Conservation (phyloP, 805 yeast genomes). For the Cyberlindnera lachancei region DNA sequence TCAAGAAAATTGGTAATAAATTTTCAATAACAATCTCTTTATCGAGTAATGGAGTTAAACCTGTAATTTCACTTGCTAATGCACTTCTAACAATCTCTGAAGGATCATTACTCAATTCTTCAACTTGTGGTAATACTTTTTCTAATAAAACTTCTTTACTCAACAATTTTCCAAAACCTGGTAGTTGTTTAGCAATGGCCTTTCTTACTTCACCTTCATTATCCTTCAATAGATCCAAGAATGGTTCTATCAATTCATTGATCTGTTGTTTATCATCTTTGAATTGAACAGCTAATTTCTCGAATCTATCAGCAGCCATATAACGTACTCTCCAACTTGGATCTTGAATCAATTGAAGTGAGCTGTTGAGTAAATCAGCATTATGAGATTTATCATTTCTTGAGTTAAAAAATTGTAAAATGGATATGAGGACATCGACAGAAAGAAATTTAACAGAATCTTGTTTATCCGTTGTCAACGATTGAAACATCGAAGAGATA, state of each 20-base stretch:
- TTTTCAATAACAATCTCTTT: conserved; percentile 77
- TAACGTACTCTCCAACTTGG: conserved; percentile 98
- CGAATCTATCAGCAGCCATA: conserved; percentile 94
- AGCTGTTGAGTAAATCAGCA: conserved; percentile 53
- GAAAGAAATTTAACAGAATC: conserved; percentile 90
- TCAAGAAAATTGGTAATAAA: conserved; percentile 79
- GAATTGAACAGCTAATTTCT: conserved; percentile 60
- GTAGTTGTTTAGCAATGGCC: conserved; percentile 87
- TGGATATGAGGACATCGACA: conserved; percentile 80
- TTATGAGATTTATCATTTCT: conserved; percentile 52
- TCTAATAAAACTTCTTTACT: conserved; percentile 46
- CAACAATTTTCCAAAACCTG: conserved; percentile 57
- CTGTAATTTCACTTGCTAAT: conserved; percentile 80
- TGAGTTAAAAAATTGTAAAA: conserved; percentile 58
- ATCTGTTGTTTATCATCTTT: conserved; percentile 47
- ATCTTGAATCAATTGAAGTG: conserved; percentile 71
- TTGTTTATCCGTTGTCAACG: conserved; percentile 75
- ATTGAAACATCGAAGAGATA: conserved; percentile 74
- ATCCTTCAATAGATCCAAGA: conserved; percentile 76
- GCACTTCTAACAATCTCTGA: conserved; percentile 93
- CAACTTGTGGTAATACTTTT: conserved; percentile 77
- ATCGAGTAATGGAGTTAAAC: conserved; percentile 77
- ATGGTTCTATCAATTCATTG: conserved; percentile 45
- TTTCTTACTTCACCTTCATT: conserved; percentile 95
- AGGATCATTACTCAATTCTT: conserved; percentile 79